These are phyloP conservation scores for Nakazawaea wickerhamii DNA, from an alignment of 805 yeast genomes.

Conservation along the genomic window DNA sequence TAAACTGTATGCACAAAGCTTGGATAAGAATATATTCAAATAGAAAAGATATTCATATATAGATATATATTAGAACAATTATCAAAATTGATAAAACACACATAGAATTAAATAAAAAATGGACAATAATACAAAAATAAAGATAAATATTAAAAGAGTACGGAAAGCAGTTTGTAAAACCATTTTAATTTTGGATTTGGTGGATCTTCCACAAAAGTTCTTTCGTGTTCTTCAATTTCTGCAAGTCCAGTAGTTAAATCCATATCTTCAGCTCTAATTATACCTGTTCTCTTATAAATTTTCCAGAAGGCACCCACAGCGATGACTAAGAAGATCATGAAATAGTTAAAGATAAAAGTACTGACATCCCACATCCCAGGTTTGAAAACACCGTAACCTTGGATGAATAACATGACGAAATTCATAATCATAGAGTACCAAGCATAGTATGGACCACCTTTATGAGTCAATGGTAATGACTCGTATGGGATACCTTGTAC, in stretches of 20 bases:
- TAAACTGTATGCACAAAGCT: not conserved
- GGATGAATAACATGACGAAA: slow-evolving; percentile 34
- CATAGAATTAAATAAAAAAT: not conserved
- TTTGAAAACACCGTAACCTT: slow-evolving; percentile 39
- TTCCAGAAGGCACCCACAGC: slow-evolving; percentile 33
- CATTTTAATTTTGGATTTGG: slow-evolving; percentile 3
- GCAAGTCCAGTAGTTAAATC: slow-evolving; percentile 39
- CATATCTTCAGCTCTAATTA: slow-evolving; percentile 38
- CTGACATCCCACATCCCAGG: slow-evolving; percentile 33
- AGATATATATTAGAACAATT: not conserved
- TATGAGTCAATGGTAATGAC: slow-evolving; percentile 45
- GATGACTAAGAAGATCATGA: slow-evolving; percentile 34
- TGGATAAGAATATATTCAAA: slow-evolving; percentile 10
- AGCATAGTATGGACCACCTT: slow-evolving; percentile 28
- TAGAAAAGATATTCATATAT: not conserved
- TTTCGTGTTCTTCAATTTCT: slow-evolving; percentile 46
- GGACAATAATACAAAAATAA: not conserved
- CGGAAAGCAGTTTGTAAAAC: slow-evolving; percentile 1
- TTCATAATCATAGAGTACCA: slow-evolving; percentile 18
- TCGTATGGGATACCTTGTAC: slow-evolving; percentile 45
- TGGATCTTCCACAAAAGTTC: slow-evolving; percentile 6
- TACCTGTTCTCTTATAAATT: slow-evolving; percentile 30
- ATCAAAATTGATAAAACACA: not conserved
- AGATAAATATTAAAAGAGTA: slow-evolving; percentile 1
- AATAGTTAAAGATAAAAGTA: slow-evolving; percentile 33